These are phyloP conservation scores for Hyaloperonospora brassicae DNA, from an alignment of 352 stramenopile genomes.

Conservation along the genomic window DNA sequence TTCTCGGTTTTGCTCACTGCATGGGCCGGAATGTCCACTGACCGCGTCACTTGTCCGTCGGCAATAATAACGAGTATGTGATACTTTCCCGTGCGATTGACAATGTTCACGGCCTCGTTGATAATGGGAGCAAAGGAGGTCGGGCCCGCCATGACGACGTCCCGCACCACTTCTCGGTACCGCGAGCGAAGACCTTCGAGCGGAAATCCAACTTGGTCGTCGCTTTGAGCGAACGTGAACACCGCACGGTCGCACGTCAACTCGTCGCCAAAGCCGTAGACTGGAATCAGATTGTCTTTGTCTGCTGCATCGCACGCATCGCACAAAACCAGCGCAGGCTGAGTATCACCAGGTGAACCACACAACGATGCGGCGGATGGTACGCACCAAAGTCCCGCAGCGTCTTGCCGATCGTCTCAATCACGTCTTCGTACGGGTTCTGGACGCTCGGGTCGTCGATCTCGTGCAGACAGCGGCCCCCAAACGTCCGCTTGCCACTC, in stretches of 20 bases:
- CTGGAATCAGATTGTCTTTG: constrained; percentile 78
- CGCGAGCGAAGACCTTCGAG: constrained; percentile 57
- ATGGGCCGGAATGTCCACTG: constrained; percentile 65
- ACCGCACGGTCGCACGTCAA: constrained; percentile 71
- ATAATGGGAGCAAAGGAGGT: constrained; percentile 86
- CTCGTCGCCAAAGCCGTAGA: constrained; percentile 80
- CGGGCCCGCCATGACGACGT: constrained; percentile 72
- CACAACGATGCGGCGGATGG: constrained; percentile 21
- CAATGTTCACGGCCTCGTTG: constrained; percentile 69
- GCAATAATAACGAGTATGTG: constrained; percentile 87
- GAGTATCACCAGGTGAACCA: too few species aligned
- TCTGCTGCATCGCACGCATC: constrained; percentile 36
- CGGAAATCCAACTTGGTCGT: constrained; percentile 37
- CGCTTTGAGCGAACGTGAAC: constrained; percentile 53
- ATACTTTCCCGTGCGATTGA: constrained; percentile 67
- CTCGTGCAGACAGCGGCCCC: constrained; percentile 55
- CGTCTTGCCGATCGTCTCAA: constrained; percentile 65
- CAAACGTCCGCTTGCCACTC: constrained; percentile 80
- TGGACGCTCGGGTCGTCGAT: constrained; percentile 33
- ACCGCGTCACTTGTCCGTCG: constrained; percentile 80
- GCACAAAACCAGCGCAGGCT: not conserved
- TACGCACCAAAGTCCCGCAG: not conserved
- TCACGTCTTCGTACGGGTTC: constrained; percentile 84
- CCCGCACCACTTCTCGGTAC: constrained; percentile 62
- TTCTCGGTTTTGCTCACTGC: constrained; percentile 80